Conservation (phyloP, 352 stramenopile genomes). For the Phytopythium boreale region DNA sequence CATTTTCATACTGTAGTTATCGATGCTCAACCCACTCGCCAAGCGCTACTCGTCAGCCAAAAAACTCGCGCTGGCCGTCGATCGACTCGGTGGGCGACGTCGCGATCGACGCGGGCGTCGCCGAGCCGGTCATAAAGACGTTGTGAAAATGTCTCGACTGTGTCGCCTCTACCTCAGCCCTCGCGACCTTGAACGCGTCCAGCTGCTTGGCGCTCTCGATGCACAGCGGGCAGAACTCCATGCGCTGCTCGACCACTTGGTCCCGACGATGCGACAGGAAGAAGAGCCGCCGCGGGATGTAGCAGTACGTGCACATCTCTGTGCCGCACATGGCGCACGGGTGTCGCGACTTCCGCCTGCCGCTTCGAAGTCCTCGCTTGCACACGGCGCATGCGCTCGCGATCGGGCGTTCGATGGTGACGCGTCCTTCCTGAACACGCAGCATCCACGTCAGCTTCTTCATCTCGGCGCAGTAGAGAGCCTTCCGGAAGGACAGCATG, state of each 20-base stretch:
- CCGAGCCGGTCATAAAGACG: slow-evolving; percentile 17
- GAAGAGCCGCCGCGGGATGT: slow-evolving; percentile 16
- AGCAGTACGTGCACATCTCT: slow-evolving; percentile 23
- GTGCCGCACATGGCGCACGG: slow-evolving; percentile 30
- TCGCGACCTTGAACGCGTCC: slow-evolving; percentile 23
- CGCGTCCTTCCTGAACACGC: background rate
- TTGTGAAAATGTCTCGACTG: slow-evolving; percentile 22
- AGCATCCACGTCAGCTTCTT: slow-evolving; percentile 13
- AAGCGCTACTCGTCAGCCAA: slow-evolving; percentile 11
- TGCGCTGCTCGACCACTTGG: slow-evolving; percentile 18
- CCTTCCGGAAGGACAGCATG: slow-evolving; percentile 8
- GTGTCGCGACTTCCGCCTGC: slow-evolving; percentile 2
- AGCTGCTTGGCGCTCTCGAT: slow-evolving; percentile 17
- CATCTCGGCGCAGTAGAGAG: slow-evolving; percentile 10
- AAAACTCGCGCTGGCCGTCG: slow-evolving; percentile 25
- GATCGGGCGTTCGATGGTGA: background rate
- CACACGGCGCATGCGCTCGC: background rate
- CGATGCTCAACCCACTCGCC: too few relatives aligned
- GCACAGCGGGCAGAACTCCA: slow-evolving; percentile 22
- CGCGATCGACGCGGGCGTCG: slow-evolving; percentile 17
- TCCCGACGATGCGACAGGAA: slow-evolving; percentile 17
- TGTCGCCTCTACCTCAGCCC: slow-evolving; percentile 20
- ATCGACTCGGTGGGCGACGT: slow-evolving; percentile 24
- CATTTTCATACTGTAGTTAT: background rate
- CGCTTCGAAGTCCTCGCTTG: background rate